Percentiles rank a stretch among this genome's conserved stretches.
Evolutionary conservation across 768 basidiomycete genomes (phyloP).

Genomic region (Russula dissimulans): DNA sequence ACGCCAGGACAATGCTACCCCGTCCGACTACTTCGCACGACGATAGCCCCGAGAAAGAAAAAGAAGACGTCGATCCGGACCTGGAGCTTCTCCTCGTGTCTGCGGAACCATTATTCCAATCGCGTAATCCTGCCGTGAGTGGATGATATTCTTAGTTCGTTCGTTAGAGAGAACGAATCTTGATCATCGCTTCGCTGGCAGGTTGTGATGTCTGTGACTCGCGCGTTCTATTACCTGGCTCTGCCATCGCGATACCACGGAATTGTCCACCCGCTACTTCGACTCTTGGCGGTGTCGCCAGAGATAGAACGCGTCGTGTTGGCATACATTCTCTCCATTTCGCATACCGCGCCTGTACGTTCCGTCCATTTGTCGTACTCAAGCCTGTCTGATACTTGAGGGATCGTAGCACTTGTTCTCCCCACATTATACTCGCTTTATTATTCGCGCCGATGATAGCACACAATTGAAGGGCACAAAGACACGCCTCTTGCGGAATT

Average conservation of each 20-base stretch:
- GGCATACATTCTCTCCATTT: constrained; percentile 59
- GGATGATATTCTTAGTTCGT: not conserved
- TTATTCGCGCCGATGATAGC: constrained; percentile 60
- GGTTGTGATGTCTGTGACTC: constrained; percentile 74
- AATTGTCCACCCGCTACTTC: constrained; percentile 63
- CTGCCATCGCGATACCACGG: constrained; percentile 46
- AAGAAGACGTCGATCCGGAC: constrained; percentile 71
- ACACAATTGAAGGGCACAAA: constrained; percentile 63
- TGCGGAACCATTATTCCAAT: constrained; percentile 72
- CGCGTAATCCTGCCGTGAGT: constrained; percentile 78
- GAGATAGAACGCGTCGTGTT: constrained; percentile 72
- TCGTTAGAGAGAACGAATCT: not conserved
- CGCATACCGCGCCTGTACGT: constrained; percentile 57
- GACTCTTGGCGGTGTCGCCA: constrained; percentile 56
- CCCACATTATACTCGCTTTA: constrained; percentile 54
- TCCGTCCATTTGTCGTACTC: constrained; percentile 30
- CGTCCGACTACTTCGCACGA: constrained; percentile 38
- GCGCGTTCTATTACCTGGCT: constrained; percentile 65
- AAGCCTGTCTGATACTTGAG: not conserved
- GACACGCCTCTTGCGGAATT: constrained; percentile 57
- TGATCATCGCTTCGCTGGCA: constrained; percentile 23
- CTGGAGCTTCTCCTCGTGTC: constrained; percentile 63
- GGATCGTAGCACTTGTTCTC: constrained; percentile 49
- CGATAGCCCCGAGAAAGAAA: constrained; percentile 22
- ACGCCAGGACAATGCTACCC: constrained; percentile 76